These are phyloP conservation scores for Nothophytophthora sp. DNA, from an alignment of 352 stramenopile genomes.

Conservation along the genomic window DNA sequence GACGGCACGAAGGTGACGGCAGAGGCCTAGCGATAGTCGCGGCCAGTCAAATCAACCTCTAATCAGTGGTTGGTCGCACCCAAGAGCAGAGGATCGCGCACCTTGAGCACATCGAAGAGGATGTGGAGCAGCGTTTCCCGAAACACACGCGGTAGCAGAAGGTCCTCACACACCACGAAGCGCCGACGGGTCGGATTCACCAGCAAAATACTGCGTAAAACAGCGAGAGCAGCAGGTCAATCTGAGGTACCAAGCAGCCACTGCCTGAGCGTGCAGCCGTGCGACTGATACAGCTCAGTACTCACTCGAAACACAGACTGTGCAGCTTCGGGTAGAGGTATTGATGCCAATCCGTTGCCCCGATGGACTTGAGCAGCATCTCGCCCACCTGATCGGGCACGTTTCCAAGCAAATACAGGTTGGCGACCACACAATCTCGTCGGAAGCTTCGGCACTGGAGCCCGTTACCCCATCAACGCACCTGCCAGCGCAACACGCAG, in stretches of 20 bases:
- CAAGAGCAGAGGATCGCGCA: constrained; percentile 2
- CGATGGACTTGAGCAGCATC: constrained; percentile 38
- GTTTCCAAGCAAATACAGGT: background rate
- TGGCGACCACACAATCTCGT: background rate
- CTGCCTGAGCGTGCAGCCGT: background rate
- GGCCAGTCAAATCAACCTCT: constrained; percentile 3
- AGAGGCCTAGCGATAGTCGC: constrained; percentile 27
- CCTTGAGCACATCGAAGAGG: constrained; percentile 68
- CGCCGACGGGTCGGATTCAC: constrained; percentile 75
- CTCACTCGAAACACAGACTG: constrained; percentile 74
- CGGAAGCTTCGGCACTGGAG: too few species aligned
- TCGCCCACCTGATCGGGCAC: constrained; percentile 46
- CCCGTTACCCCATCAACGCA: constrained; percentile 28
- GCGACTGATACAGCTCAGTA: constrained; percentile 45
- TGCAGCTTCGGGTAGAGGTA: constrained; percentile 65
- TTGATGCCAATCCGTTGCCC: constrained; percentile 38
- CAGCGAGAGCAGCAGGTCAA: background rate
- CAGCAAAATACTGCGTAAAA: constrained; percentile 46
- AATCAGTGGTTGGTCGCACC: background rate
- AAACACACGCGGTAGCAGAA: constrained; percentile 60
- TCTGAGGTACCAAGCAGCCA: background rate
- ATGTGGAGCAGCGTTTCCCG: constrained; percentile 64
- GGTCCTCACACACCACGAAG: constrained; percentile 82
- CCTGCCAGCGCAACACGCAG: constrained; percentile 67
- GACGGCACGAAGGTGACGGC: constrained; percentile 71